These are phyloP conservation scores for Saturnispora galanensis DNA, from an alignment of 805 yeast genomes.

Conservation along the genomic window DNA sequence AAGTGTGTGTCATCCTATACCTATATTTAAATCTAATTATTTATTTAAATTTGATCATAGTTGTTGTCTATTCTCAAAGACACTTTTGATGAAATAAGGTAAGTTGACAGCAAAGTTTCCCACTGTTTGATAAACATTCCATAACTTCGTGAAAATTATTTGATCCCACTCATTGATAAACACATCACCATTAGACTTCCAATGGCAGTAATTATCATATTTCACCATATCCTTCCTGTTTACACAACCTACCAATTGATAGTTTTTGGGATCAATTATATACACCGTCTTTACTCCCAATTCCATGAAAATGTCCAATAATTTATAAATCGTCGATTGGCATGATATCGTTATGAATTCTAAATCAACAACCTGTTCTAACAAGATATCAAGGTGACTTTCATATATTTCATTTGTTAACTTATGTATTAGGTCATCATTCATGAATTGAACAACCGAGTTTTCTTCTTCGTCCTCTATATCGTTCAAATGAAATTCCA, in stretches of 20 bases:
- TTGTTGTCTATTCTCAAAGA: neutral
- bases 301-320: constrained; percentile 60
- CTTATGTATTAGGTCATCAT: constrained; percentile 6
- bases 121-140: constrained; percentile 10
- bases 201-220: constrained; percentile 37
- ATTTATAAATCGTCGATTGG: constrained; percentile 46
- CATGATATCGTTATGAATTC: constrained; percentile 56
- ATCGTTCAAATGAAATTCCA: constrained; percentile 23
- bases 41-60: neutral
- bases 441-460: constrained; percentile 9
- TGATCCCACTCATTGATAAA: constrained; percentile 19
- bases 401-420: constrained; percentile 1
- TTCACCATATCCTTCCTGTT: constrained; percentile 77
- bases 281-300: constrained; percentile 72
- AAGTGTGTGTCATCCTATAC: neutral
- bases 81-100: constrained; percentile 1
- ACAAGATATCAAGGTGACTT: constrained; percentile 10
- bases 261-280: constrained; percentile 43
- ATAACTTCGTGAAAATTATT: constrained; percentile 13
- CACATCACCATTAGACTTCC: constrained; percentile 18
- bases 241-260: constrained; percentile 59
- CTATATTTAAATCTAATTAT: neutral
- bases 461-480: constrained; percentile 9
- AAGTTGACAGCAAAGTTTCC: constrained; percentile 4
- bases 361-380: constrained; percentile 32